These are phyloP conservation scores for Camelina hispida DNA, from an alignment of 345 rosid genomes.

Conservation along the genomic window DNA sequence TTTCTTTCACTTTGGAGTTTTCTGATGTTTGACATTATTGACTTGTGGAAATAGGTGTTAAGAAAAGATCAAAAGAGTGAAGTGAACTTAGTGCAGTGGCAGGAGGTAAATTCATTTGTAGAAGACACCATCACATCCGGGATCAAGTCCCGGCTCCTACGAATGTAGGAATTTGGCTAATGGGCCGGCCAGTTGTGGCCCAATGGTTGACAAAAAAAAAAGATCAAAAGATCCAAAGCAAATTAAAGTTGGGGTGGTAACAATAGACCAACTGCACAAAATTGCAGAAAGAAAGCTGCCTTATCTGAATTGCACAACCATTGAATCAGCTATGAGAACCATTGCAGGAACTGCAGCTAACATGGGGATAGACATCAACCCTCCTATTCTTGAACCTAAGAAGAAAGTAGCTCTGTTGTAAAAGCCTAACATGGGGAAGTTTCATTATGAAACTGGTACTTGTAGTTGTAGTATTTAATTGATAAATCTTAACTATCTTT, in stretches of 20 bases:
- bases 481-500: too few species aligned
- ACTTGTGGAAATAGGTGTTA: constrained; percentile 59
- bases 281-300: constrained; percentile 80
- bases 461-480: too few species aligned
- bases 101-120: too few species aligned
- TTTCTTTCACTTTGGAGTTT: not conserved
- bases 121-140: too few species aligned
- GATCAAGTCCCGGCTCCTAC: too few species aligned
- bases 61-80: constrained; percentile 85
- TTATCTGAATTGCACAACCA: constrained; percentile 66
- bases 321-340: constrained; percentile 83
- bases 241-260: constrained; percentile 75
- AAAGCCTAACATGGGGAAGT: not conserved
- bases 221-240: constrained; percentile 73
- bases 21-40: constrained; percentile 27
- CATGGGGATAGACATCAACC: constrained; percentile 83
- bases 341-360: constrained; percentile 94
- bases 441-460: too few species aligned
- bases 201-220: too few species aligned
- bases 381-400: constrained; percentile 81
- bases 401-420: constrained; percentile 53
- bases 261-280: constrained; percentile 64
- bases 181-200: too few species aligned
- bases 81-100: too few species aligned
- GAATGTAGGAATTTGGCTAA: too few species aligned